Percentiles rank a stretch among this genome's conserved stretches.
phyloP scores from a whole-genome alignment of 805 yeast species.

The Cyberlindnera suaveolens region DNA sequence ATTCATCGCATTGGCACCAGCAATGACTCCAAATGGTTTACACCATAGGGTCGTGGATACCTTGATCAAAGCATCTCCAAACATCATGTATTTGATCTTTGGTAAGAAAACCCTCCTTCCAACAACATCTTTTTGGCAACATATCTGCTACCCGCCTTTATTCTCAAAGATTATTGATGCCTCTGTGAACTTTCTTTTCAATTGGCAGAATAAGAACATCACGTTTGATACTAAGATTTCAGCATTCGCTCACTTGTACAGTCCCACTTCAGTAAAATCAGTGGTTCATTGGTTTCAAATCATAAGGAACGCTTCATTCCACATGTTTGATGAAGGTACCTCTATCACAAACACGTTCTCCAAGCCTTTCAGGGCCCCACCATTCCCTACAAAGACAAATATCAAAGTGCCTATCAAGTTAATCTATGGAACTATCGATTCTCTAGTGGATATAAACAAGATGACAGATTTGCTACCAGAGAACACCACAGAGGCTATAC shows the following conservation, averaged over 20 bases:
- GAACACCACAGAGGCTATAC: conserved; percentile 41
- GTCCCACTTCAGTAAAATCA: conserved; percentile 85
- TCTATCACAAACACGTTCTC: conserved; percentile 31
- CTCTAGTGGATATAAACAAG: conserved; percentile 78
- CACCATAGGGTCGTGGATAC: conserved; percentile 72
- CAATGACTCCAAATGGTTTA: conserved; percentile 85
- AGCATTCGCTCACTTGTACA: conserved; percentile 82
- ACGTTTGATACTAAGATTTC: conserved; percentile 64
- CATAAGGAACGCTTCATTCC: conserved; percentile 67
- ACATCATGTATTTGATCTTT: conserved; percentile 63
- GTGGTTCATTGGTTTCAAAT: conserved; percentile 98
- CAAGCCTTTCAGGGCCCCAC: conserved; percentile 29
- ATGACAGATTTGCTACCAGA: conserved; percentile 65
- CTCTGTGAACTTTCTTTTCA: conserved; percentile 61
- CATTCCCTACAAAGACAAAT: conserved; percentile 55
- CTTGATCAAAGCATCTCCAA: conserved; percentile 71
- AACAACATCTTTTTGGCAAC: conserved; percentile 71
- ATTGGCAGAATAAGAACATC: conserved; percentile 77
- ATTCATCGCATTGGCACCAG: conserved; percentile 87
- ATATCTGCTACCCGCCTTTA: conserved; percentile 69
- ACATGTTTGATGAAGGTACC: conserved; percentile 75
- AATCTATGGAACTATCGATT: conserved; percentile 75
- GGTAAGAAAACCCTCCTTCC: conserved; percentile 73
- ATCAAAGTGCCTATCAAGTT: conserved; percentile 68
- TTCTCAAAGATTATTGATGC: conserved; percentile 67